Base-by-base conservation (phyloP, 345 rosid species). In the Murraya koenigii region DNA sequence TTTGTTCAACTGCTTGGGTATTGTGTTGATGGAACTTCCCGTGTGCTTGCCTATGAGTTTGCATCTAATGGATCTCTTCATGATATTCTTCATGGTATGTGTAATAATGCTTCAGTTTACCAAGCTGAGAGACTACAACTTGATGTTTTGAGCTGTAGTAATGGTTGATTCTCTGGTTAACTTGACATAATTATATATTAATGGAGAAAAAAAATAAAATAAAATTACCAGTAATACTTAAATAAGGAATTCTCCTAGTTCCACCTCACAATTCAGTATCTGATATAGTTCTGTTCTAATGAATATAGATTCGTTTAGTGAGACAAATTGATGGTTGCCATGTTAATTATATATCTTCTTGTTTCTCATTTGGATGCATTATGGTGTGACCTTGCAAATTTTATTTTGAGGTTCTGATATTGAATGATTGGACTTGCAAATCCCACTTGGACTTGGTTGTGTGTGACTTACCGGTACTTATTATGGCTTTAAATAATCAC, bases 61-160 rank as follows among this genome's bases (percentile, higher is more conserved):
- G 97, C 97, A n/a, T 86, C 90, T 60, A 91, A 89, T 84, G 97
- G 97, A 69, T 93, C 97, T 58, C 91, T 93, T 61, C 95, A 91
- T 86, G 97, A 93, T 81, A 89, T 93, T 80, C 89, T 93, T 63
- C 95, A 93, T 77, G 97, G 97, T 91, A 83, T 71, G 47, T 67
- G 47, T 17, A 33, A 69, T 20, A 25, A 32, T 64, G 52, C 82
- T 49, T 82, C 58, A 5, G 8, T 38, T 66, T 23, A 23, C 19
- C 71, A 39, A 38, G 38, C 17, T 66, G 36, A 54, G 23, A 15
- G 30, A 60, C 7, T 52, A n/a, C 58, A 1, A 60, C 38, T 56
- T 56, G 56, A 66, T 55, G 13, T 39, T 67, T 58, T 30, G 28
- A 19, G 56, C 20, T 66, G 39, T 7, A 20, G 9, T 52, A 14